These are phyloP conservation scores for Phytophthora syringae DNA, from an alignment of 352 stramenopile species.

Conservation along the genomic window DNA sequence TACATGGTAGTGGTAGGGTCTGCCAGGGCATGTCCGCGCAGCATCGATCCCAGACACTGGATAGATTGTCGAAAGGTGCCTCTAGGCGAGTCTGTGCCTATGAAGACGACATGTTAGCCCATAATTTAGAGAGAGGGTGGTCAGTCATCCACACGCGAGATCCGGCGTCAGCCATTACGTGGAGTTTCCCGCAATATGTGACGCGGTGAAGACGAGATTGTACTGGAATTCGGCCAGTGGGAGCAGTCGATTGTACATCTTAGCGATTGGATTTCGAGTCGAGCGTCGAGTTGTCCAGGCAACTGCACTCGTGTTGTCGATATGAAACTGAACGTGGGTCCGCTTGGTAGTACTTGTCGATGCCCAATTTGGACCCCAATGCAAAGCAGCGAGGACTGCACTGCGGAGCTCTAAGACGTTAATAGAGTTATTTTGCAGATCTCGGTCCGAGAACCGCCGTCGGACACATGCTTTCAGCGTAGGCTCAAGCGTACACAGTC, in stretches of 20 bases:
- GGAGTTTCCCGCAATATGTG: slow-evolving; percentile 15
- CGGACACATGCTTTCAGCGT: slow-evolving; percentile 6
- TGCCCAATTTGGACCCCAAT: slow-evolving; percentile 5
- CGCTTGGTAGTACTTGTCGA: neutral
- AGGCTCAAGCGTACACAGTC: slow-evolving; percentile 13
- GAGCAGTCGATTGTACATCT: slow-evolving; percentile 13
- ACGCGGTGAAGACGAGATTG: slow-evolving; percentile 4
- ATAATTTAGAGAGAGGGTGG: neutral
- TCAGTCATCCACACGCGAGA: slow-evolving; percentile 16
- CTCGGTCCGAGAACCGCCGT: neutral
- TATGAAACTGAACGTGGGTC: slow-evolving; percentile 7
- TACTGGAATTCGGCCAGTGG: slow-evolving; percentile 24
- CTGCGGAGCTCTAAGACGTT: slow-evolving; percentile 22
- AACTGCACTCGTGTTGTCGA: slow-evolving; percentile 19
- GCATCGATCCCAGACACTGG: neutral
- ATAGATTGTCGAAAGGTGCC: too few relatives aligned
- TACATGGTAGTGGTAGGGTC: too few relatives aligned
- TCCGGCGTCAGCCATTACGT: slow-evolving; percentile 5
- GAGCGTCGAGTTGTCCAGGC: neutral
- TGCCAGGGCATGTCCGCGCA: neutral
- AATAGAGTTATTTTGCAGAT: slow-evolving; percentile 1
- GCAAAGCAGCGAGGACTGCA: slow-evolving; percentile 2
- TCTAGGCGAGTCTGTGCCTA: too few relatives aligned
- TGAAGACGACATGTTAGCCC: too few relatives aligned
- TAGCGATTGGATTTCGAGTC: neutral